A percentile compares a stretch with the other conserved stretches of the same genome.
Evolutionary conservation across 768 basidiomycete species (phyloP).

Genomic region (Mycena albidolilacea): DNA sequence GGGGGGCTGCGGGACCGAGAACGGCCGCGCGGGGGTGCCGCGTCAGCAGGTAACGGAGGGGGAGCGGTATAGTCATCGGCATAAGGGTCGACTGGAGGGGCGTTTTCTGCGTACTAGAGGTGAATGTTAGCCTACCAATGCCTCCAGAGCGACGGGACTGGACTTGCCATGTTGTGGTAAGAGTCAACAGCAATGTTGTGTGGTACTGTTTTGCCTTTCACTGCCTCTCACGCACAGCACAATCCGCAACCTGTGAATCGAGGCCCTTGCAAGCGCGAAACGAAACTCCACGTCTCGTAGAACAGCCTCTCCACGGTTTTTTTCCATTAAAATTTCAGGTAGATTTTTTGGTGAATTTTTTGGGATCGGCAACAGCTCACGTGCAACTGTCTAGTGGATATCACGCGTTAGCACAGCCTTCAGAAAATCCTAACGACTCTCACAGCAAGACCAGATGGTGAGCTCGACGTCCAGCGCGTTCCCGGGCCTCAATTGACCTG

Average conservation of each 20-base stretch:
- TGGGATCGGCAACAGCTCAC: too few relatives aligned
- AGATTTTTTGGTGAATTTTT: too few relatives aligned
- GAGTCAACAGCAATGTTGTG: conserved; percentile 66
- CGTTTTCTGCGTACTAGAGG: conserved; percentile 74
- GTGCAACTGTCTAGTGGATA: too few relatives aligned
- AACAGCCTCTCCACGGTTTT: too few relatives aligned
- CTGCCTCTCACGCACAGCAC: conserved; percentile 8
- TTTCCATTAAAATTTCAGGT: too few relatives aligned
- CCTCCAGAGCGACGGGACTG: conserved; percentile 30
- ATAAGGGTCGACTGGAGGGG: conserved; percentile 81
- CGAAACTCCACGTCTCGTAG: background rate
- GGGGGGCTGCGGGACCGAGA: conserved; percentile 83
- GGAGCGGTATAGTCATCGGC: conserved; percentile 82
- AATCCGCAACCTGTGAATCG: background rate
- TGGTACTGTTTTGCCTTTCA: conserved; percentile 50
- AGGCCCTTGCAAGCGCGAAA: too few relatives aligned
- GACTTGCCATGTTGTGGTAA: conserved; percentile 81
- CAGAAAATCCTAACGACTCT: conserved; percentile 60
- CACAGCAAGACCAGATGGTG: conserved; percentile 85
- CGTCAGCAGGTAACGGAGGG: conserved; percentile 67
- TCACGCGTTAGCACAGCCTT: too few relatives aligned
- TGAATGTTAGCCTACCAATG: background rate
- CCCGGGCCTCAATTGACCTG: conserved; percentile 40
- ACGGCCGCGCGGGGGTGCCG: conserved; percentile 71
- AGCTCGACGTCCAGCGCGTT: conserved; percentile 64